phyloP scores from a whole-genome alignment of 306 rosid species.

The Acmispon strigosus region DNA sequence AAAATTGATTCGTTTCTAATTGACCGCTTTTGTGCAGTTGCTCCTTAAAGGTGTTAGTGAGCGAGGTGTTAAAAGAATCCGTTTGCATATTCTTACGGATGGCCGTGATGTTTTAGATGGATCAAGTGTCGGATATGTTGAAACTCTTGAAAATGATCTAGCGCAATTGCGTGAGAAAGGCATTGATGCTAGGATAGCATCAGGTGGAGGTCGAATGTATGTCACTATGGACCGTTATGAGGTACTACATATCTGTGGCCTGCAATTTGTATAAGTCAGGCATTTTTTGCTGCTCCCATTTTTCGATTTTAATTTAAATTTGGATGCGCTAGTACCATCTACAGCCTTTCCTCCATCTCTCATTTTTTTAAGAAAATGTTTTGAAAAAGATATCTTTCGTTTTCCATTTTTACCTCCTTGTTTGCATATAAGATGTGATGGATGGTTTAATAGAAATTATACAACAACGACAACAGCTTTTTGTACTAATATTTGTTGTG shows the following conservation, averaged over 20 bases:
- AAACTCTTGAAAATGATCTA: slow-evolving; percentile 71
- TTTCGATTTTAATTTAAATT: neutral
- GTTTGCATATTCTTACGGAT: slow-evolving; percentile 80
- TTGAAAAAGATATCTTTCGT: neutral
- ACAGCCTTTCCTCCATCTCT: neutral
- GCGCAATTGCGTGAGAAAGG: slow-evolving; percentile 59
- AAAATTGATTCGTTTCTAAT: neutral
- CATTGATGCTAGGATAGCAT: slow-evolving; percentile 75
- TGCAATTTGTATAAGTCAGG: neutral
- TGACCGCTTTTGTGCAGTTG: slow-evolving; percentile 34
- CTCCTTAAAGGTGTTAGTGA: slow-evolving; percentile 76
- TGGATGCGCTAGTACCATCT: neutral
- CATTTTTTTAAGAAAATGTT: neutral
- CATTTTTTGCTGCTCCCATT: neutral
- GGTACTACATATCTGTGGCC: slow-evolving; percentile 19
- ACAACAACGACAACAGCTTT: neutral
- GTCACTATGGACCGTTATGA: slow-evolving; percentile 94
- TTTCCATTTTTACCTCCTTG: neutral
- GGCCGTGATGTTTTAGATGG: slow-evolving; percentile 98
- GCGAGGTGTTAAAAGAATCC: slow-evolving; percentile 70
- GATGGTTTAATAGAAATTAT: neutral
- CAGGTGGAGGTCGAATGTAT: slow-evolving; percentile 95
- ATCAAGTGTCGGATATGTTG: slow-evolving; percentile 69
- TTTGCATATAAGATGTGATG: neutral
- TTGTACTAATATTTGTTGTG: neutral